Conservation (phyloP, 345 rosid genomes). For the Acer campestre region DNA sequence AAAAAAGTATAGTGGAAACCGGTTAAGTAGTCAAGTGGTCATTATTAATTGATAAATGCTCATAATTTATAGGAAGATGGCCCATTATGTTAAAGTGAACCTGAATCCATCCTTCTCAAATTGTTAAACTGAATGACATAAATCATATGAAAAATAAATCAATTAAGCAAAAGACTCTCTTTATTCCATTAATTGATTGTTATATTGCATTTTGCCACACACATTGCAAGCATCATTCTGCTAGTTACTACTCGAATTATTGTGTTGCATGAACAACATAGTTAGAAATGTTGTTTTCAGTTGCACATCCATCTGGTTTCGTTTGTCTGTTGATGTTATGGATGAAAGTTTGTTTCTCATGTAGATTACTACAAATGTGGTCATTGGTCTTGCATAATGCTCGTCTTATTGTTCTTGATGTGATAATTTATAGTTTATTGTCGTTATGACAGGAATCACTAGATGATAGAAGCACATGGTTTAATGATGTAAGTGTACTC, state of each 20-base stretch:
- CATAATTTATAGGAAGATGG: not conserved
- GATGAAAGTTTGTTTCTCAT: not conserved
- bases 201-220: not conserved
- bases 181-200: not conserved
- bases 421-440: constrained; percentile 19
- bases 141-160: not conserved
- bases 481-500: constrained; percentile 58
- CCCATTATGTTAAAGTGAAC: not conserved
- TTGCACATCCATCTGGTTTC: not conserved
- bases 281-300: not conserved
- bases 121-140: not conserved
- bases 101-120: not conserved
- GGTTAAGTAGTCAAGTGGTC: not conserved
- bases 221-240: not conserved
- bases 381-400: not conserved
- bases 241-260: not conserved
- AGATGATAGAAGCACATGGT: constrained; percentile 65
- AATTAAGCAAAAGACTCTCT: not conserved
- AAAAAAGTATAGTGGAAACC: not conserved
- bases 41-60: not conserved
- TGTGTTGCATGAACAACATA: not conserved
- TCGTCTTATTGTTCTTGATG: constrained; percentile 7
- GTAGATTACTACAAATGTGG: not conserved
- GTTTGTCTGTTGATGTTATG: not conserved
- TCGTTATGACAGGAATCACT: constrained; percentile 47